A percentile compares a stretch with the other conserved stretches of the same genome.
These are phyloP conservation scores for Solanum chilense DNA, from an alignment of 257 asterid genomes.

Conservation along the genomic window DNA sequence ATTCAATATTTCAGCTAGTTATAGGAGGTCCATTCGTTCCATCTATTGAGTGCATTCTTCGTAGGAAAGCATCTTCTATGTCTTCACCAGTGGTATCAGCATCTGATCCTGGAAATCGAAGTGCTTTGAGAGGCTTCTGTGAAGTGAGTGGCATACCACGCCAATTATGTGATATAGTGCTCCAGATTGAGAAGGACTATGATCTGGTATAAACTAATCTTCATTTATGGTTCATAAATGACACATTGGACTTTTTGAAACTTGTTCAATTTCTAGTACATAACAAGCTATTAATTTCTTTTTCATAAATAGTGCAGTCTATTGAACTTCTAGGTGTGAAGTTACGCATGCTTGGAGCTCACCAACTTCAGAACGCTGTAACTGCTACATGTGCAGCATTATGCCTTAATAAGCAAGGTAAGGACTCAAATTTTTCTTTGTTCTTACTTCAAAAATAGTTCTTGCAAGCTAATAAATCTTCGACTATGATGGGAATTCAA, in stretches of 20 bases:
- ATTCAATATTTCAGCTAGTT: conserved; percentile 48
- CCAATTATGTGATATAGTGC: conserved; percentile 69
- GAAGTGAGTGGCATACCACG: conserved; percentile 29
- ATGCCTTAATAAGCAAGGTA: conserved; percentile 82
- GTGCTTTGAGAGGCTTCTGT: conserved; percentile 46
- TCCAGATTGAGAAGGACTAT: conserved; percentile 49
- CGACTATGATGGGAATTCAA: neutral
- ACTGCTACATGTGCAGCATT: conserved; percentile 88
- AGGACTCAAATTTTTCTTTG: neutral
- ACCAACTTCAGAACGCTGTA: conserved; percentile 88
- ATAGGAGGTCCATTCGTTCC: conserved; percentile 94
- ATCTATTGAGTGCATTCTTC: conserved; percentile 66
- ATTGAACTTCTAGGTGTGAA: conserved; percentile 57
- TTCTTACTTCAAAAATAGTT: neutral
- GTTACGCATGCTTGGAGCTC: conserved; percentile 66
- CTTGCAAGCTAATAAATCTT: neutral
- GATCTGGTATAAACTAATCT: conserved; percentile 32
- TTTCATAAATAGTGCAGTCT: conserved; percentile 23
- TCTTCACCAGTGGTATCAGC: conserved; percentile 76
- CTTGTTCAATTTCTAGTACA: neutral
- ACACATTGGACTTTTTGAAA: neutral
- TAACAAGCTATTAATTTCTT: neutral
- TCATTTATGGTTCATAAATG: neutral
- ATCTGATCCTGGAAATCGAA: conserved; percentile 68
- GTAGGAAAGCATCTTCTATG: conserved; percentile 56